A percentile compares a stretch with the other conserved stretches of the same genome.
These are phyloP conservation scores for Neolentinus lepideus DNA, from an alignment of 1,284 basidiomycete genomes.

Conservation along the genomic window DNA sequence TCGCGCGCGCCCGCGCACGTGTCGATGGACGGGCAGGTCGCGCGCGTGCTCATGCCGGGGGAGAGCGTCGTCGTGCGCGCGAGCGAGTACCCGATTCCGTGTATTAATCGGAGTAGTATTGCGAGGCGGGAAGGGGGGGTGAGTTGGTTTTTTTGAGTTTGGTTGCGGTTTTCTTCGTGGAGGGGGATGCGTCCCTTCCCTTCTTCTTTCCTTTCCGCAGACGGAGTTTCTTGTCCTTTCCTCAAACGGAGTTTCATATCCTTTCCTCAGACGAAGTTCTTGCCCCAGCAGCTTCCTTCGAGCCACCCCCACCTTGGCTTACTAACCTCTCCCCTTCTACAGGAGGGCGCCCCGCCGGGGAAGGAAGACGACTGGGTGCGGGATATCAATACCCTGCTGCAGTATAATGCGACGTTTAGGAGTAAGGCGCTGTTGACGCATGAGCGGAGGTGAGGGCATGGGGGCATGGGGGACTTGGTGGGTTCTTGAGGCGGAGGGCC, in stretches of 20 bases:
- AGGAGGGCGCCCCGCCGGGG: constrained; percentile 39
- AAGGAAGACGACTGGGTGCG: constrained; percentile 93
- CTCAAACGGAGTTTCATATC: too few relatives aligned
- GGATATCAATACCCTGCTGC: constrained; percentile 90
- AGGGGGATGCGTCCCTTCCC: too few relatives aligned
- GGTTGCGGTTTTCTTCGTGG: background rate
- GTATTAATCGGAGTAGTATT: constrained; percentile 80
- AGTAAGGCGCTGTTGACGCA: constrained; percentile 77
- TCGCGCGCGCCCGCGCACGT: constrained; percentile 86
- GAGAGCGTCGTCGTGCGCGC: constrained; percentile 84
- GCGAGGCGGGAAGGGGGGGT: constrained; percentile 22
- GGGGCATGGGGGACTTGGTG: too few relatives aligned
- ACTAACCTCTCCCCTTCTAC: too few relatives aligned
- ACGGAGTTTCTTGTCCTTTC: too few relatives aligned
- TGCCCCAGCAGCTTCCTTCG: too few relatives aligned
- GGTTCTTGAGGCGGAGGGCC: too few relatives aligned
- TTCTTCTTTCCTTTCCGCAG: too few relatives aligned
- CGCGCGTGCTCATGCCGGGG: constrained; percentile 73
- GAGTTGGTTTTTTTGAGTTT: background rate
- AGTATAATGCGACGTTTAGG: constrained; percentile 88
- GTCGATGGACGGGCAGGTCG: constrained; percentile 87
- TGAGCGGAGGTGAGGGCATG: constrained; percentile 25
- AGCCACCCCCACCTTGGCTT: too few relatives aligned
- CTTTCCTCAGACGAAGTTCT: too few relatives aligned
- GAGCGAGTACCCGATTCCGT: constrained; percentile 88